These are phyloP conservation scores for Penicillium sp. DNA, from an alignment of 2,329 filamentous ascomycete genomes.

Conservation along the genomic window DNA sequence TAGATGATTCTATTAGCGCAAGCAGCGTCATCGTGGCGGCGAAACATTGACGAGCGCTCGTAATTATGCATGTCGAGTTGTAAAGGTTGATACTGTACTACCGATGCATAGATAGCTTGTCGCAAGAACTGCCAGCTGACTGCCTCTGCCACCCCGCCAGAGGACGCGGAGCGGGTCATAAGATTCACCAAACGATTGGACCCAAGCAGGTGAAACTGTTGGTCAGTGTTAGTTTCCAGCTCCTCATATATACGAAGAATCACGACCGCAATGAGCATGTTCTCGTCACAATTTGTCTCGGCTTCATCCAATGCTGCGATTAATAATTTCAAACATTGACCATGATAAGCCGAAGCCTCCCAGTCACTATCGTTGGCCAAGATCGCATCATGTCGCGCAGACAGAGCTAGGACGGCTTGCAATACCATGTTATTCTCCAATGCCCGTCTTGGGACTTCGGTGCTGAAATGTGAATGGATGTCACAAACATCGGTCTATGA, in stretches of 20 bases:
- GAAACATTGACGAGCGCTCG: slow-evolving; percentile 40
- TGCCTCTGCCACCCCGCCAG: slow-evolving; percentile 43
- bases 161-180: slow-evolving; percentile 41
- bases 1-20: slow-evolving; percentile 43
- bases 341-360: slow-evolving; percentile 48
- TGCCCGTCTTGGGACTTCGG: slow-evolving; percentile 50
- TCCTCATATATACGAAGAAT: slow-evolving; percentile 53
- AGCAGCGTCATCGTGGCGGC: slow-evolving; percentile 39
- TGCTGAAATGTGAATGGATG: slow-evolving; percentile 42
- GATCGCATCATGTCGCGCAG: slow-evolving; percentile 48
- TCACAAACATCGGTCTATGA: slow-evolving; percentile 38
- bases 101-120: slow-evolving; percentile 44
- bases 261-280: slow-evolving; percentile 51
- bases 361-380: slow-evolving; percentile 40
- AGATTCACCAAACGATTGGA: slow-evolving; percentile 42
- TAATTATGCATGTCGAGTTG: slow-evolving; percentile 42
- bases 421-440: slow-evolving; percentile 49
- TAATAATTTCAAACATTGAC: slow-evolving; percentile 49
- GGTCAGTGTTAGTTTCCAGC: slow-evolving; percentile 33
- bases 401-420: slow-evolving; percentile 50
- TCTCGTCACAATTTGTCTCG: slow-evolving; percentile 47
- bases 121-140: slow-evolving; percentile 46
- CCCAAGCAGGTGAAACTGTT: slow-evolving; percentile 41
- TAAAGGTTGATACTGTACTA: slow-evolving; percentile 40
- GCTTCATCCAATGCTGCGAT: slow-evolving; percentile 48